Percentiles rank a stretch among this genome's conserved stretches.
phyloP scores from a whole-genome alignment of 1,284 basidiomycete species.

The Sphagnurus paluster region DNA sequence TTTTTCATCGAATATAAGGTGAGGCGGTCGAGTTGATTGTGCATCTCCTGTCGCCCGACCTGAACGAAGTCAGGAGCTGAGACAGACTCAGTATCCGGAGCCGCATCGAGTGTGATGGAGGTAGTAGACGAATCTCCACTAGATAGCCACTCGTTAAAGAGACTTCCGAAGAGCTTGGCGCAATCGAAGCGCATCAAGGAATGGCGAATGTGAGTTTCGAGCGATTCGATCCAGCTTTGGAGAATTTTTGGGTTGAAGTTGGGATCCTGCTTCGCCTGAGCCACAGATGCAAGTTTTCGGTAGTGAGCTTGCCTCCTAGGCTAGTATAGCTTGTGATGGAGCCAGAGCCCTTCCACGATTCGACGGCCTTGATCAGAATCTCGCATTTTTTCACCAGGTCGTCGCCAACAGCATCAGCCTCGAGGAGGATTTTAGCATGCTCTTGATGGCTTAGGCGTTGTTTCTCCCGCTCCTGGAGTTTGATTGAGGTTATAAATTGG shows the following conservation, averaged over 20 bases:
- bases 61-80: conserved; percentile 26
- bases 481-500: conserved; percentile 42
- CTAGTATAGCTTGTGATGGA: conserved; percentile 18
- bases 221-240: conserved; percentile 33
- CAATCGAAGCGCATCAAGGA: conserved; percentile 36
- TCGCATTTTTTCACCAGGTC: conserved; percentile 30
- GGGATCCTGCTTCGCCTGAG: conserved; percentile 39
- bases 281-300: conserved; percentile 36
- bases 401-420: conserved; percentile 19
- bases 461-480: conserved; percentile 41
- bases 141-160: conserved; percentile 44
- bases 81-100: not conserved
- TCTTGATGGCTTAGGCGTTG: conserved; percentile 32
- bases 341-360: conserved; percentile 36
- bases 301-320: conserved; percentile 32
- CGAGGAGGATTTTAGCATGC: conserved; percentile 25
- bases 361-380: conserved; percentile 32
- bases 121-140: conserved; percentile 39
- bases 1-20: conserved; percentile 39
- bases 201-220: conserved; percentile 39
- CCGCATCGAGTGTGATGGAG: conserved; percentile 6
- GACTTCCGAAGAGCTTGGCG: conserved; percentile 40
- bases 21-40: conserved; percentile 40
- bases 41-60: conserved; percentile 41
- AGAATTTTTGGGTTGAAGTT: conserved; percentile 35